These are phyloP conservation scores for Pythium chondricola DNA, from an alignment of 352 stramenopile genomes.

Conservation along the genomic window DNA sequence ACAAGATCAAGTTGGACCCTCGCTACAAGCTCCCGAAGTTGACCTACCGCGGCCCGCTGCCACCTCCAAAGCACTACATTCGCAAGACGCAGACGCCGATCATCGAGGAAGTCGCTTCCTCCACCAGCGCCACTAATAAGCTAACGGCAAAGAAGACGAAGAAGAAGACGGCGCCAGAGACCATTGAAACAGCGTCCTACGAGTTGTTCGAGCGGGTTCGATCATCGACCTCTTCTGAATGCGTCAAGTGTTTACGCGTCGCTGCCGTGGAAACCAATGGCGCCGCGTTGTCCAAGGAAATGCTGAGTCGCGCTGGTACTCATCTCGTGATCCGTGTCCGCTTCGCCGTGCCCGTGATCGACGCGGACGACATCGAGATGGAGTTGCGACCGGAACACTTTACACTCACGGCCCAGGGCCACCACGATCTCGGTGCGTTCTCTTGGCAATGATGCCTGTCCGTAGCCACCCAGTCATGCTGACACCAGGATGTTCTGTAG, in stretches of 20 bases:
- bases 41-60: constrained; percentile 52
- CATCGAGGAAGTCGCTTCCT: constrained; percentile 56
- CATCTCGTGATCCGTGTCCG: constrained; percentile 30
- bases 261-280: constrained; percentile 27
- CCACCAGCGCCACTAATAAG: background rate
- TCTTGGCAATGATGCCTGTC: too few relatives aligned
- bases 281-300: constrained; percentile 34
- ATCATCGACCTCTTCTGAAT: background rate
- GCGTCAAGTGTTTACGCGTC: constrained; percentile 25
- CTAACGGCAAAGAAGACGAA: constrained; percentile 1
- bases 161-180: constrained; percentile 5
- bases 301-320: constrained; percentile 28
- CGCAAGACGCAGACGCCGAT: constrained; percentile 57
- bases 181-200: constrained; percentile 13
- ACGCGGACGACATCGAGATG: constrained; percentile 31
- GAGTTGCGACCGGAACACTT: constrained; percentile 47
- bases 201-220: constrained; percentile 36
- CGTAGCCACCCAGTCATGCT: too few relatives aligned
- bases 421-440: constrained; percentile 51
- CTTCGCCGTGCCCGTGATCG: constrained; percentile 31
- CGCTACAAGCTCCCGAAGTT: constrained; percentile 76
- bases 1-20: constrained; percentile 69
- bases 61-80: constrained; percentile 75
- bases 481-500: too few relatives aligned
- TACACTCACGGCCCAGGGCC: constrained; percentile 32